Conservation (phyloP, 139 green algal genomes). For the Tetratostichococcus sp. region DNA sequence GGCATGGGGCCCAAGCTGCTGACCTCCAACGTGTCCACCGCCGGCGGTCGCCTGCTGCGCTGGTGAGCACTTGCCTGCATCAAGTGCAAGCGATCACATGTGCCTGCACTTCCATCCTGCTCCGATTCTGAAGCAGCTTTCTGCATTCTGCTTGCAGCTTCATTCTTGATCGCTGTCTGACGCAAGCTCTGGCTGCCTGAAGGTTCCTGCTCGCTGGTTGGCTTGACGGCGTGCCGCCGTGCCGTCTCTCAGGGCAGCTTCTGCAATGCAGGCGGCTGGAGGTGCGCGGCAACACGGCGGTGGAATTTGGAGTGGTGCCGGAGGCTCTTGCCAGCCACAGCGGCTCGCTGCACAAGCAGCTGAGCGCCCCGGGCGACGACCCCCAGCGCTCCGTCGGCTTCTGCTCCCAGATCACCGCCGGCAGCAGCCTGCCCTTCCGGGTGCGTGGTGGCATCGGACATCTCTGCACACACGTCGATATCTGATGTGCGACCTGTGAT, state of each 20-base stretch:
- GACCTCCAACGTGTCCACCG: conserved; percentile 51
- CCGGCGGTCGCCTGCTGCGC: conserved; percentile 42
- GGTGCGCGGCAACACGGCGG: conserved; percentile 61
- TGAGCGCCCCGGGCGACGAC: background rate
- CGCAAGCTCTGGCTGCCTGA: too few species aligned
- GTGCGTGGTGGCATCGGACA: background rate
- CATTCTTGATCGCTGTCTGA: too few species aligned
- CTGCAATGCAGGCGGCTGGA: conserved; percentile 24
- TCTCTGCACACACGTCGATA: too few species aligned
- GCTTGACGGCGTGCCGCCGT: too few species aligned
- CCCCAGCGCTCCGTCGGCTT: conserved; percentile 36
- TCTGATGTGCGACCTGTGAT: too few species aligned
- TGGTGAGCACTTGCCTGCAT: conserved; percentile 26
- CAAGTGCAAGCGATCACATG: too few species aligned
- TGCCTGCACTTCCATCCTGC: too few species aligned
- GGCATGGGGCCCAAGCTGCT: conserved; percentile 70
- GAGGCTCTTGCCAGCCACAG: conserved; percentile 28
- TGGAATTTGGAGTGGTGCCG: conserved; percentile 64
- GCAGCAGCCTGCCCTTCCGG: conserved; percentile 35
- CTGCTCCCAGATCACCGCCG: conserved; percentile 48
- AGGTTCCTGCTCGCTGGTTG: too few species aligned
- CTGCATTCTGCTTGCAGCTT: background rate
- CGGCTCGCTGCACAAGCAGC: conserved; percentile 43
- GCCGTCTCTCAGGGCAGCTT: too few species aligned
- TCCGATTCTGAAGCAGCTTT: too few species aligned